Base-by-base conservation (phyloP, 75 land plant genomes). In the Pseudotsuga menziesii region DNA sequence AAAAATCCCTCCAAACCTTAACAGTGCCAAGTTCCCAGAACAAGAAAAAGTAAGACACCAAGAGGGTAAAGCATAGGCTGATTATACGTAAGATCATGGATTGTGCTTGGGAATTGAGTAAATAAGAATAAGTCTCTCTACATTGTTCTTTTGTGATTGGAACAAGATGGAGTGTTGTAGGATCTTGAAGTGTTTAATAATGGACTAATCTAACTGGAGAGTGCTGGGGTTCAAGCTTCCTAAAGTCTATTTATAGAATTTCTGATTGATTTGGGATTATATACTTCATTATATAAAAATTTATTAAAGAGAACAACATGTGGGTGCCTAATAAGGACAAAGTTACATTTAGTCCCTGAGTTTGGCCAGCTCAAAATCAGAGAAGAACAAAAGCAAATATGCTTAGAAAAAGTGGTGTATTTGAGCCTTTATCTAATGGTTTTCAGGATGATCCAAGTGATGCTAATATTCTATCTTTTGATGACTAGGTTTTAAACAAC, bases 1-100 rank as follows among this genome's bases (percentile, higher is more conserved):
- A 80, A 2, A 84, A 77, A 78, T 83, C 87, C 15, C 77, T 88
- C 2, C 85, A 83, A 61, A 76, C 64, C 20, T 75, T 85, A 13
- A 76, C 84, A 25, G 81, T 69, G 73, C 61, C 74, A 58, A 52
- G 22, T 23, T 36, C 81, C 44, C n/a, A 79, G 19, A 69, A 17
- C 11, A 20, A 55, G 58, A 75, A 61, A 39, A 80, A 75, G n/a
- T 77, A 78, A 26, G 78, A 55, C 14, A 61, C 69, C 55, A 36
- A 57, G 59, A 70, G n/a, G 16, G 35, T 35, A 35, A n/a, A 19
- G 36, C 39, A 32, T 67, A 67, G 9, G 71, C 48, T 36, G 71
- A 67, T 39, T 29, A n/a, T n/a, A 20, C 17, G 20, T 19, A 67
- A 67, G 41, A 67, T 36, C 48, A 64, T 35, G 35, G 41, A 64